These are phyloP conservation scores for Didymellaceae sp. DNA, from an alignment of 2,329 filamentous ascomycete species.

Conservation along the genomic window DNA sequence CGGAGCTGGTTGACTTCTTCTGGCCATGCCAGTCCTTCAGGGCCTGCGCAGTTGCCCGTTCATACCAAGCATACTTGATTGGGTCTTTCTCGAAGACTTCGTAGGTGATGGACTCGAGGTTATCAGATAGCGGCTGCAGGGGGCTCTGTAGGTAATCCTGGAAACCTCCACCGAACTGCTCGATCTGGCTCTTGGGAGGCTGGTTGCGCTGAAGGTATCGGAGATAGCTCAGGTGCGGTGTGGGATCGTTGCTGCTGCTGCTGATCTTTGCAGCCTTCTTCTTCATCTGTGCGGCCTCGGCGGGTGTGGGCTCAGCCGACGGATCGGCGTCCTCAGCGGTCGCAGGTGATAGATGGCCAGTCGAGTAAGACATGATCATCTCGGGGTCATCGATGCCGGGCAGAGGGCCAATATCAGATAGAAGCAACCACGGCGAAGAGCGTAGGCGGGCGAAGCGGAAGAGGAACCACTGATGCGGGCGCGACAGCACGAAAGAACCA, in stretches of 20 bases:
- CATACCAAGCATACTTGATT: conserved; percentile 97
- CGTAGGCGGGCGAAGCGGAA: conserved; percentile 64
- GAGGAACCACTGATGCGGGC: conserved; percentile 64
- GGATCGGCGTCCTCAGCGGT: conserved; percentile 50
- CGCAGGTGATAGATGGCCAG: conserved; percentile 50
- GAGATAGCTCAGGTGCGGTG: conserved; percentile 79
- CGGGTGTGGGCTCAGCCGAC: conserved; percentile 64
- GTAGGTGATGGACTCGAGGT: conserved; percentile 95
- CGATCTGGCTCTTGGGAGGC: conserved; percentile 66
- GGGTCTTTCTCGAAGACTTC: conserved; percentile 99
- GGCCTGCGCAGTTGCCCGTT: conserved; percentile 80
- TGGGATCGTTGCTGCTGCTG: conserved; percentile 59
- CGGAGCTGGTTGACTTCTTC: conserved; percentile 75
- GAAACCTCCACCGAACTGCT: conserved; percentile 73
- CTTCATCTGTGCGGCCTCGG: conserved; percentile 64
- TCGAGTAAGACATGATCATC: conserved; percentile 45
- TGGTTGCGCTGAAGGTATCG: conserved; percentile 85
- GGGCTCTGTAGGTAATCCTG: conserved; percentile 97
- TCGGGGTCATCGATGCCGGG: conserved; percentile 55
- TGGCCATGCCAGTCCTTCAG: conserved; percentile 78
- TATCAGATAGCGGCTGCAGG: conserved; percentile 92
- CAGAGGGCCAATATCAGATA: conserved; percentile 64
- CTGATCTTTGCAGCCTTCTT: conserved; percentile 50
- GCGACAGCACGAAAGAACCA: conserved; percentile 65
- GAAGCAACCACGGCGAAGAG: conserved; percentile 65